These are phyloP conservation scores for Nematocida major DNA, from an alignment of 371 early-diverging fungal genomes.

Conservation along the genomic window DNA sequence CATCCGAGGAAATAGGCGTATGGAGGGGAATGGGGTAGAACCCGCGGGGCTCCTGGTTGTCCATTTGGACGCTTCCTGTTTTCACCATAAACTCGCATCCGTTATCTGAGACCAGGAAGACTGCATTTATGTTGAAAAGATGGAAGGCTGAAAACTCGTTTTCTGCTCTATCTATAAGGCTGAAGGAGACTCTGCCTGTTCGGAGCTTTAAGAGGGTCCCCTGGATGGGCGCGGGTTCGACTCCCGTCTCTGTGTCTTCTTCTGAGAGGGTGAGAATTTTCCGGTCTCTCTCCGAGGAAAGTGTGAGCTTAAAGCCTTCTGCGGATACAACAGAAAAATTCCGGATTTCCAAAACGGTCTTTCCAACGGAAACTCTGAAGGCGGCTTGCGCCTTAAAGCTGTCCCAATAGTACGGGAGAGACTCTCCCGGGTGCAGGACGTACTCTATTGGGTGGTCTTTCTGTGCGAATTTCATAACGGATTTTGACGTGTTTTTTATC, in stretches of 20 bases:
- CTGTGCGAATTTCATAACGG: conserved; percentile 13
- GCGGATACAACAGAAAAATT: background rate
- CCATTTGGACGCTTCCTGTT: conserved; percentile 22
- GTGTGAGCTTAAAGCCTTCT: conserved; percentile 1
- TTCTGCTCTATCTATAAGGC: conserved; percentile 27
- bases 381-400: conserved; percentile 50
- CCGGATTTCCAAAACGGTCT: background rate
- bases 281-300: conserved; percentile 9
- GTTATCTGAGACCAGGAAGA: background rate
- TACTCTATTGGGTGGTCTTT: conserved; percentile 31
- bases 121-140: background rate
- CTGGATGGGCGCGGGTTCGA: background rate
- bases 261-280: conserved; percentile 2
- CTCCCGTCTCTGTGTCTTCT: background rate
- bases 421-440: conserved; percentile 22
- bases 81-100: conserved; percentile 32
- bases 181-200: conserved; percentile 32
- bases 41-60: conserved; percentile 16
- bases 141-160: conserved; percentile 24
- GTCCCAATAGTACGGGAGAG: conserved; percentile 45
- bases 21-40: conserved; percentile 40
- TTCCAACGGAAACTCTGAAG: conserved; percentile 17
- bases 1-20: conserved; percentile 7
- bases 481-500: conserved; percentile 2
- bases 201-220: background rate